phyloP scores from a whole-genome alignment of 192 early-diverging fungal genomes.

The Umbelopsis sp. region DNA sequence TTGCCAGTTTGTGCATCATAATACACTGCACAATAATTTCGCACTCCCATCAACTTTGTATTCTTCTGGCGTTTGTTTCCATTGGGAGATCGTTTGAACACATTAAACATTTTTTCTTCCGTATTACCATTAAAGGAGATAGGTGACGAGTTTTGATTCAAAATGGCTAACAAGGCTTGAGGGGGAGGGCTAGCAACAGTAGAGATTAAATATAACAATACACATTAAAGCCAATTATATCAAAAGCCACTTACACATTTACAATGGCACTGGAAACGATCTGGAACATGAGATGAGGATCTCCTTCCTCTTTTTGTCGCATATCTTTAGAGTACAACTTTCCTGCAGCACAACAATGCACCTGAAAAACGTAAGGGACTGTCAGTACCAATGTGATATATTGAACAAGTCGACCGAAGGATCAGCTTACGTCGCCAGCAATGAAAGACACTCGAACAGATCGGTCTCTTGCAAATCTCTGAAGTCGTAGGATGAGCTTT shows the following conservation, averaged over 20 bases:
- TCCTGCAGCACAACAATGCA: constrained; percentile 70
- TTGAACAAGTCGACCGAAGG: neutral
- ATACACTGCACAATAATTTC: constrained; percentile 40
- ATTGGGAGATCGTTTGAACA: constrained; percentile 72
- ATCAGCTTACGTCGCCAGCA: constrained; percentile 76
- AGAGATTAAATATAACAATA: constrained; percentile 1
- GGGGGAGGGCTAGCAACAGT: constrained; percentile 62
- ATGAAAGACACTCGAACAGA: constrained; percentile 78
- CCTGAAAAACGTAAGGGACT: constrained; percentile 25
- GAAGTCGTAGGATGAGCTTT: constrained; percentile 63
- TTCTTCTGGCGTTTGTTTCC: constrained; percentile 49
- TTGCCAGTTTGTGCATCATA: constrained; percentile 31
- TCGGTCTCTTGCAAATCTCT: constrained; percentile 60
- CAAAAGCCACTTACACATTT: constrained; percentile 50
- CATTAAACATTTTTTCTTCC: constrained; percentile 72
- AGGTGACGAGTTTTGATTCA: constrained; percentile 63
- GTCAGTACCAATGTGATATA: too few relatives aligned
- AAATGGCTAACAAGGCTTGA: constrained; percentile 62
- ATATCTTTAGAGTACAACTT: constrained; percentile 58
- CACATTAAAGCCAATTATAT: constrained; percentile 1
- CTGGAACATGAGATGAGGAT: constrained; percentile 78
- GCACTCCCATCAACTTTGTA: constrained; percentile 40
- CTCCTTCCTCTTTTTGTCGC: constrained; percentile 56
- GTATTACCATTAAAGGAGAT: constrained; percentile 62
- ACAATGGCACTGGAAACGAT: constrained; percentile 82